Evolutionary conservation across 106 monocot species (phyloP), one percentile per base, ranked within the genome.

Genomic region (Platanthera zijinensis): DNA sequence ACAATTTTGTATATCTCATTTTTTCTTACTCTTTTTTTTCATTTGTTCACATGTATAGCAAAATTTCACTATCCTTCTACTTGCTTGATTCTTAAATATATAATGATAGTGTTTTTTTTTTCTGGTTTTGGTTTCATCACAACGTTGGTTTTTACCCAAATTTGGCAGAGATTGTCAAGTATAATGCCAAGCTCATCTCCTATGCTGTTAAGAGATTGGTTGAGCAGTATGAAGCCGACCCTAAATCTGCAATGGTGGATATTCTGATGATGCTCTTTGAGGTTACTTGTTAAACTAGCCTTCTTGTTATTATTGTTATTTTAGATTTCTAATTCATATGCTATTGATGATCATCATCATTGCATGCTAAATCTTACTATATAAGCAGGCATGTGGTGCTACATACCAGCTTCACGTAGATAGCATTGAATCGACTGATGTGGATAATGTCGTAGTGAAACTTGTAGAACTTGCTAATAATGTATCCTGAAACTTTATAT

Each of bases 251-350:
- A 59, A 77, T 88, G 77, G 86, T 83, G 78, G 90, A 94, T 48
- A 84, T 99, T 59, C 78, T 99, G 76, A 85, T 88, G 85, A 80
- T 85, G 83, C 88, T 99, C 51, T 94, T 99, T 76, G 92, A 99
- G 99, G 99, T 99, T 82, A 22, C 51, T 63, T 51, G 12, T 80
- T 56, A 9, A 51, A 48, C 67, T 79, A 7, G 56, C 48, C 18
- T 46, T 52, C 47, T n/a, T 61, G 71, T n/a, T 74, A 32, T 63
- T 77, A 11, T 30, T 73, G 17, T 13, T 18, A 8, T 10, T 51
- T 10, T 21, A n/a, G 68, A 80, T 48, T 2, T 78, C 68, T 79
- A 69, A 19, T 52, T 51, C 39, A 28, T 39, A 67, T 39, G 39
- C 39, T 39, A 39, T 39, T 39, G 39, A 39, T 39, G 39, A 39